Conservation (phyloP, 352 stramenopile genomes). For the Aphanomyces astaci region DNA sequence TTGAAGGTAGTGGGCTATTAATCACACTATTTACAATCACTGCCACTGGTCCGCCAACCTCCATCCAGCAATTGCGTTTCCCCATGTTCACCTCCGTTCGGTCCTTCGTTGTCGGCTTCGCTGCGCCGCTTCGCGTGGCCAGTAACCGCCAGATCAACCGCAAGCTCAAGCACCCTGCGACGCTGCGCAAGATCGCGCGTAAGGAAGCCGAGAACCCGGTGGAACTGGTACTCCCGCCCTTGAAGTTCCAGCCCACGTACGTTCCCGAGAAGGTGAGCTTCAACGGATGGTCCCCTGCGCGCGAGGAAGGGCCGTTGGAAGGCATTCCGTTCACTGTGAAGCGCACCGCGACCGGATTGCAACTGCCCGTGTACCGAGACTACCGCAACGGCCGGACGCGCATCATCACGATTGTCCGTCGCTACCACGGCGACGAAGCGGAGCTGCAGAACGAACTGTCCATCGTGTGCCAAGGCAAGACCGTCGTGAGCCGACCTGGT, state of each 20-base stretch:
- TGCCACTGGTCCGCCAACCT: too few relatives aligned
- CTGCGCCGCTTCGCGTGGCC: slow-evolving; percentile 53
- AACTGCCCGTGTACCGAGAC: slow-evolving; percentile 83
- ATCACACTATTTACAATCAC: too few relatives aligned
- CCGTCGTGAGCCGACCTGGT: slow-evolving; percentile 54
- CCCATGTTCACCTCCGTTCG: slow-evolving; percentile 47
- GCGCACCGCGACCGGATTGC: slow-evolving; percentile 65
- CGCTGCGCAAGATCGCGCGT: slow-evolving; percentile 57
- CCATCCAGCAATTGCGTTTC: background rate
- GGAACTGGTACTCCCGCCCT: slow-evolving; percentile 45
- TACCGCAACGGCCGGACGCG: slow-evolving; percentile 79
- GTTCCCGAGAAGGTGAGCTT: slow-evolving; percentile 78
- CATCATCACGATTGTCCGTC: slow-evolving; percentile 77
- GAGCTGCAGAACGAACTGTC: slow-evolving; percentile 71
- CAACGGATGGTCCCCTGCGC: slow-evolving; percentile 76
- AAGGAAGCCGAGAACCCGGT: slow-evolving; percentile 33
- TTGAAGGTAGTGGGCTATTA: too few relatives aligned
- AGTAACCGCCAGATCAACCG: slow-evolving; percentile 82
- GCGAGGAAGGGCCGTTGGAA: slow-evolving; percentile 47
- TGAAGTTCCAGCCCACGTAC: slow-evolving; percentile 80
- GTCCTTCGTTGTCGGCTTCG: slow-evolving; percentile 41
- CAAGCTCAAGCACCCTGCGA: slow-evolving; percentile 66
- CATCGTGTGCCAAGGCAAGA: slow-evolving; percentile 76
- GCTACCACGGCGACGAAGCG: slow-evolving; percentile 71
- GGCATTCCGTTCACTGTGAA: slow-evolving; percentile 70